Conservation (phyloP, 73 alveolate species). For the Paramecium sexaurelia region DNA sequence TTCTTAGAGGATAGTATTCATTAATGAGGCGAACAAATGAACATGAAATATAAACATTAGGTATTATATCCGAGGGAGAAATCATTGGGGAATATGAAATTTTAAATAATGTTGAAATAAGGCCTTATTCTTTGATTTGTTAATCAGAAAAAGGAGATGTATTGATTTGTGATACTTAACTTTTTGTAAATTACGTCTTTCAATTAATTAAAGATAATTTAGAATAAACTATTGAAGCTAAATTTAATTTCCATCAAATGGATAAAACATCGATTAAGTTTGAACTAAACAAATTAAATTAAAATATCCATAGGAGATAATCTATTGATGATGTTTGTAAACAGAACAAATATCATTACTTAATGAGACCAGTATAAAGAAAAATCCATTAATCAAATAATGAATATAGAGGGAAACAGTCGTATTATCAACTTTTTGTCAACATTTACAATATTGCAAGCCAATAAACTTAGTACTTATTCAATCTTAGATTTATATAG, state of each 20-base stretch:
- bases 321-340: neutral
- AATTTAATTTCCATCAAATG: neutral
- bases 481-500: neutral
- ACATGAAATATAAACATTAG: neutral
- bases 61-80: neutral
- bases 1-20: neutral
- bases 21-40: neutral
- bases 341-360: neutral
- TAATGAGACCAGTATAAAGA: neutral
- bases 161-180: neutral
- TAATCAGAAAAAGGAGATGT: neutral
- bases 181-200: neutral
- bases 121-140: neutral
- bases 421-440: neutral
- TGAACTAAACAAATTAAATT: neutral
- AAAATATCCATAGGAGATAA: neutral
- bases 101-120: neutral
- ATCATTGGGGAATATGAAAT: neutral
- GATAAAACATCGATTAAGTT: neutral
- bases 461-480: neutral
- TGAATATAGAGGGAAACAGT: neutral
- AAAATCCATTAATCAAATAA: neutral
- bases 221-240: slow-evolving; percentile 14
- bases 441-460: neutral
- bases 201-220: neutral